Evolutionary conservation across 75 land plant genomes (phyloP).

Genomic region (Cunninghamia lanceolata): DNA sequence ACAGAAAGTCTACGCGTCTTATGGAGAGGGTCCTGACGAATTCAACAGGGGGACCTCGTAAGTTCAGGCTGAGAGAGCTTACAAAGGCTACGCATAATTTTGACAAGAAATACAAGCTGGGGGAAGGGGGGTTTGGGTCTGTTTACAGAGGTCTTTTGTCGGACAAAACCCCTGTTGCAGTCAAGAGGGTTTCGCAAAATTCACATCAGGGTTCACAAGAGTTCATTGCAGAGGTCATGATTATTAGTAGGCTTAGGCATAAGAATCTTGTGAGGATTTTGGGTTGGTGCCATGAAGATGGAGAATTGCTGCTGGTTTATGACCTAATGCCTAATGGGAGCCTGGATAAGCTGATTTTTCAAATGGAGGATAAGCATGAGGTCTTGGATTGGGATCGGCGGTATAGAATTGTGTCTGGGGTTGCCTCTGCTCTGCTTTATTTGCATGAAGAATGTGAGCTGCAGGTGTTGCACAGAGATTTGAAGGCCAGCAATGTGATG

Average conservation of each 20-base stretch:
- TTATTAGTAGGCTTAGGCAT: conserved; percentile 23
- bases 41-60: conserved; percentile 18
- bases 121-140: conserved; percentile 27
- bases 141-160: conserved; percentile 31
- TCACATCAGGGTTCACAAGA: conserved; percentile 25
- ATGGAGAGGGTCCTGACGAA: conserved; percentile 8
- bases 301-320: conserved; percentile 20
- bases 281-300: conserved; percentile 30
- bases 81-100: conserved; percentile 8
- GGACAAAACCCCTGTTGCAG: conserved; percentile 11
- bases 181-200: conserved; percentile 19
- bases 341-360: conserved; percentile 20
- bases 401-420: conserved; percentile 32
- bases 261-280: conserved; percentile 21
- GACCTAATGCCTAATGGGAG: conserved; percentile 27
- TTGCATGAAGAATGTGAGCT: conserved; percentile 51
- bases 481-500: conserved; percentile 24
- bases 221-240: conserved; percentile 24
- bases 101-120: conserved; percentile 9
- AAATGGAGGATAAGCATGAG: background rate
- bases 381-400: conserved; percentile 31
- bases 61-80: conserved; percentile 29
- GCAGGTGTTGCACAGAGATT: conserved; percentile 26
- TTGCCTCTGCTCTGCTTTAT: conserved; percentile 35
- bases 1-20: background rate